Evolutionary conservation across 2,329 filamentous ascomycete genomes (phyloP), one percentile per base, ranked within the genome.

Genomic region (Corniculantispora saksenae): DNA sequence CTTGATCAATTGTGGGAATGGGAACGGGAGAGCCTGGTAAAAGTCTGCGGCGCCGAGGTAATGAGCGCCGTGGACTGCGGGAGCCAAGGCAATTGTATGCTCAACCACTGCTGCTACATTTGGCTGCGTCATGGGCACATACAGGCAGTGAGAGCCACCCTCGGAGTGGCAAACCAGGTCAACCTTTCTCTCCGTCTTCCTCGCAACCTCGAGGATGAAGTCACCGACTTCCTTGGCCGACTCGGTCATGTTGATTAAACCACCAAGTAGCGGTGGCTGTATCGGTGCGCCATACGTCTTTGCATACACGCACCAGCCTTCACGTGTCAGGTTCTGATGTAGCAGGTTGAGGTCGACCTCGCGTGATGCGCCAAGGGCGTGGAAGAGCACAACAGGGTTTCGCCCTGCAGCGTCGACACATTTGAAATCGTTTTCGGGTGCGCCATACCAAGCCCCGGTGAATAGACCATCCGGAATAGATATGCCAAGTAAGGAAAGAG

Each of bases 91-190:
- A n/a, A 53, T 9, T 3, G 48, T 21, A n/a, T 53, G 48, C 21
- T 53, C 48, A 53, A 53, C 48, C 21, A 53, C 48, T 5, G 48
- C 48, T 3, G 48, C 48, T 12, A 53, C 48, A 21, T 53, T 27
- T 13, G 48, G 48, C 48, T 53, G 48, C 48, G 48, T 53, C 48
- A 53, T 53, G 48, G 48, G 48, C 23, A 53, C 48, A 9, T 53
- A 53, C 12, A 53, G 48, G n/a, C 48, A 53, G 48, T 53, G 48
- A 2, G 48, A 53, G 48, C 21, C 48, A 13, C 48, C 48, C 29
- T 53, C 48, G 48, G 48, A 53, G n/a, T 53, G 48, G 48, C 48
- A 53, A 21, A 53, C 48, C 21, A 53, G 48, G n/a, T 53, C 48
- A 10, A 53, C 48, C 23, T 53, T 53, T 23, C n/a, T 53, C 48